phyloP scores from a whole-genome alignment of 441 rosid genomes.

The Jatropha multifida region DNA sequence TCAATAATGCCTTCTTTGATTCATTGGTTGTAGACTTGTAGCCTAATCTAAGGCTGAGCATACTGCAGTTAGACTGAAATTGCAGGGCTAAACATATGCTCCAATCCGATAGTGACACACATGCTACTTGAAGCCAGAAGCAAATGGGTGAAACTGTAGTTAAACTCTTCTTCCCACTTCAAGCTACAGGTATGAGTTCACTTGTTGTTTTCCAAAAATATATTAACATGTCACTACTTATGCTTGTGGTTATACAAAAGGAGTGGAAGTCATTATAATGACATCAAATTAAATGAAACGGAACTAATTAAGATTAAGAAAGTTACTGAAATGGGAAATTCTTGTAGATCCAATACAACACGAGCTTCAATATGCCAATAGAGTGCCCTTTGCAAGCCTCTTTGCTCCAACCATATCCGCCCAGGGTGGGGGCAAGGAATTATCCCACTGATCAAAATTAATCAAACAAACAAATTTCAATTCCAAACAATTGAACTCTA shows the following conservation, averaged over 20 bases:
- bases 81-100: too few species aligned
- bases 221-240: too few species aligned
- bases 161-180: too few species aligned
- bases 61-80: too few species aligned
- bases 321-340: slow-evolving; percentile 60
- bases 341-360: slow-evolving; percentile 92
- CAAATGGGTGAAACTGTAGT: too few species aligned
- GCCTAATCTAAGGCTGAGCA: too few species aligned
- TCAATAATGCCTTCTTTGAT: too few species aligned
- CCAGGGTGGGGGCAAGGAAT: slow-evolving; percentile 97
- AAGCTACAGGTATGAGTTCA: too few species aligned
- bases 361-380: slow-evolving; percentile 99
- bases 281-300: not conserved
- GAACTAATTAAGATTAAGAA: not conserved
- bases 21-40: too few species aligned
- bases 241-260: too few species aligned
- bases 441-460: slow-evolving; percentile 51
- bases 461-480: not conserved
- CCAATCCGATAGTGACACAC: too few species aligned
- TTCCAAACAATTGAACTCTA: not conserved
- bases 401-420: slow-evolving; percentile 95
- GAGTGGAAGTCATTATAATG: not conserved
- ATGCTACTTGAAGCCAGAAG: too few species aligned
- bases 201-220: not conserved
- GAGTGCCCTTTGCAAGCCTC: slow-evolving; percentile 88